phyloP scores from a whole-genome alignment of 805 yeast genomes.

The Komagataella populi region DNA sequence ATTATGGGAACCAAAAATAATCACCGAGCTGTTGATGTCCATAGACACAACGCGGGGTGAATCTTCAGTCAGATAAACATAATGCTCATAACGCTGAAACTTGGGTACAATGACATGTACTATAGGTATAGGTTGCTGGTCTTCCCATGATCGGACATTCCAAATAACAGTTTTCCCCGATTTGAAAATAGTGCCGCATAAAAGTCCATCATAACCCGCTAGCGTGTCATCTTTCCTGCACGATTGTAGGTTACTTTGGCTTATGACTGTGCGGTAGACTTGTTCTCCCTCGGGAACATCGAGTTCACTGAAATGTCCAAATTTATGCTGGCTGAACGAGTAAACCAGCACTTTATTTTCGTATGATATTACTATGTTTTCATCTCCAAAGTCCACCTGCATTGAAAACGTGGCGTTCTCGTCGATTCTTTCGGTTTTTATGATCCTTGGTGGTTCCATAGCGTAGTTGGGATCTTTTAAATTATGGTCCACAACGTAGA shows the following conservation, averaged over 20 bases:
- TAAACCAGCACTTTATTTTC: conserved; percentile 8
- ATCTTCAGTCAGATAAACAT: conserved; percentile 9
- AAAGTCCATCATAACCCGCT: conserved; percentile 27
- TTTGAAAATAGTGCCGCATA: conserved; percentile 22
- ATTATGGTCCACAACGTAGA: conserved; percentile 9
- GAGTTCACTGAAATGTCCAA: conserved; percentile 3
- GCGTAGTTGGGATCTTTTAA: conserved; percentile 5
- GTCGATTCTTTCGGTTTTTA: conserved; percentile 1
- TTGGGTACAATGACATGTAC: conserved; percentile 1
- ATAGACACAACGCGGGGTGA: conserved; percentile 14
- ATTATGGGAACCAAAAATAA: conserved; percentile 25
- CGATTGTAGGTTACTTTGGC: conserved; percentile 8
- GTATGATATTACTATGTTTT: conserved; percentile 10
- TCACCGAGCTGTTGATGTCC: conserved; percentile 14
- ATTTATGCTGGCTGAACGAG: conserved; percentile 6
- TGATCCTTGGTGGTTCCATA: background rate
- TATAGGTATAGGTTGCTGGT: conserved; percentile 2
- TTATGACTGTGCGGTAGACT: conserved; percentile 12
- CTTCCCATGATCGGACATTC: conserved; percentile 20
- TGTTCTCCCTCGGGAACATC: background rate
- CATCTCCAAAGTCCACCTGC: conserved; percentile 18
- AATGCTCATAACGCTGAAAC: conserved; percentile 1
- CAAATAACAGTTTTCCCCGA: conserved; percentile 27
- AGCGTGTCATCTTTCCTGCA: conserved; percentile 9
- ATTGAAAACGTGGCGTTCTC: conserved; percentile 5